Evolutionary conservation across 306 rosid species (phyloP).

Genomic region (Cyamopsis tetragonoloba): DNA sequence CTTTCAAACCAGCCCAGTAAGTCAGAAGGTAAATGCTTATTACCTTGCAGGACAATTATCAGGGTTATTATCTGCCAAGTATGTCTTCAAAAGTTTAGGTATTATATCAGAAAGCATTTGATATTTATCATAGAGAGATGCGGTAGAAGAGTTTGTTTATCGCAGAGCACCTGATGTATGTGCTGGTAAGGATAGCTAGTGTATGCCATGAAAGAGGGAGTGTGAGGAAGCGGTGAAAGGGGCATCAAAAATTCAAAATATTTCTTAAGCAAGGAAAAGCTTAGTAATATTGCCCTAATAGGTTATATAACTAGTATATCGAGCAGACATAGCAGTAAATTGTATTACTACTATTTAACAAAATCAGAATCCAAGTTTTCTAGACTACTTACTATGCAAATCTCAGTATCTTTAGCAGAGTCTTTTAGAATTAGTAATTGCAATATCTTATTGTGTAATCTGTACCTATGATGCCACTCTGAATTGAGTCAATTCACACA

Average conservation of each 20-base stretch:
- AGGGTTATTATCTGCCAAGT: background rate
- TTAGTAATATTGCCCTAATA: background rate
- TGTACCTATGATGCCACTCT: background rate
- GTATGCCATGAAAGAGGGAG: background rate
- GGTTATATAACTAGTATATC: constrained; percentile 1
- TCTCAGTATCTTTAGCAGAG: constrained; percentile 2
- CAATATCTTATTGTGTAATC: background rate
- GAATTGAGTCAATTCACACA: background rate
- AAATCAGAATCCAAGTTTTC: background rate
- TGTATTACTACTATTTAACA: background rate
- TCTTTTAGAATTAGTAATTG: background rate
- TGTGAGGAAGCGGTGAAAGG: no score
- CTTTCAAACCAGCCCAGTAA: background rate
- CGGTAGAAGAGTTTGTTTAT: background rate
- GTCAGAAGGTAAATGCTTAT: background rate
- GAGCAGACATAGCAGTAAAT: constrained; percentile 20
- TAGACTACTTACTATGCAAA: background rate
- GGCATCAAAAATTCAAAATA: background rate
- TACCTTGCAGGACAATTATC: background rate
- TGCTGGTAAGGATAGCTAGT: background rate
- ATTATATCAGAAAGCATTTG: background rate
- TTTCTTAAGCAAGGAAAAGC: constrained; percentile 14
- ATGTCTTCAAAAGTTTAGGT: background rate
- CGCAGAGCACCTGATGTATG: background rate
- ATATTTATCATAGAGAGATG: background rate